A percentile compares a stretch with the other conserved stretches of the same genome.
phyloP scores from a whole-genome alignment of 768 basidiomycete species.

The Amanita thiersii region DNA sequence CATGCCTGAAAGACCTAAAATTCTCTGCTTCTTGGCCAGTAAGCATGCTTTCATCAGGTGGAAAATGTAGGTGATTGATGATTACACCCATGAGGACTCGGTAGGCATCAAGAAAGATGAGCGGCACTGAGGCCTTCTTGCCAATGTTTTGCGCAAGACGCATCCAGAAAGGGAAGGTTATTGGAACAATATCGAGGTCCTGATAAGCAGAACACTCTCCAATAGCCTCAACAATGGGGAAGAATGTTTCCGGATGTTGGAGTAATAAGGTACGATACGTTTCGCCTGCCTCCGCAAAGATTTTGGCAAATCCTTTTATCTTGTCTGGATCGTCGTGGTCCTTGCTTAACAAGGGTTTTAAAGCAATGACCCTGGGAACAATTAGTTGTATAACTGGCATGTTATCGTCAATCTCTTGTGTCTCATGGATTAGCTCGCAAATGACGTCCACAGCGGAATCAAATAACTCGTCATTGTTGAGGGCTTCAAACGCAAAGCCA shows the following conservation, averaged over 20 bases:
- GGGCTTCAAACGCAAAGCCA: slow-evolving; percentile 73
- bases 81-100: slow-evolving; percentile 77
- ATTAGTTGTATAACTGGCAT: slow-evolving; percentile 84
- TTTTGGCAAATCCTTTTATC: slow-evolving; percentile 81
- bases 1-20: slow-evolving; percentile 92
- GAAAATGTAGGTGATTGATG: slow-evolving; percentile 88
- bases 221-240: slow-evolving; percentile 93
- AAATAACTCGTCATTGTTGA: slow-evolving; percentile 81
- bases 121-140: slow-evolving; percentile 63
- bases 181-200: slow-evolving; percentile 93
- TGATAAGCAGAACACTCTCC: slow-evolving; percentile 86
- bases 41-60: slow-evolving; percentile 56
- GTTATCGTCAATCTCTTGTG: slow-evolving; percentile 94
- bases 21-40: slow-evolving; percentile 84
- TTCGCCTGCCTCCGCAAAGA: slow-evolving; percentile 97
- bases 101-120: slow-evolving; percentile 80
- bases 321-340: slow-evolving; percentile 76
- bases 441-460: slow-evolving; percentile 88
- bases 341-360: slow-evolving; percentile 54
- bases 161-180: slow-evolving; percentile 99
- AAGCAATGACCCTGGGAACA: slow-evolving; percentile 74
- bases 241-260: slow-evolving; percentile 87
- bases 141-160: slow-evolving; percentile 85
- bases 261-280: slow-evolving; percentile 86
- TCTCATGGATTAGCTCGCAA: slow-evolving; percentile 95